These are phyloP conservation scores for Hymenoscyphus salicellus DNA, from an alignment of 2,329 filamentous ascomycete genomes.

Conservation along the genomic window DNA sequence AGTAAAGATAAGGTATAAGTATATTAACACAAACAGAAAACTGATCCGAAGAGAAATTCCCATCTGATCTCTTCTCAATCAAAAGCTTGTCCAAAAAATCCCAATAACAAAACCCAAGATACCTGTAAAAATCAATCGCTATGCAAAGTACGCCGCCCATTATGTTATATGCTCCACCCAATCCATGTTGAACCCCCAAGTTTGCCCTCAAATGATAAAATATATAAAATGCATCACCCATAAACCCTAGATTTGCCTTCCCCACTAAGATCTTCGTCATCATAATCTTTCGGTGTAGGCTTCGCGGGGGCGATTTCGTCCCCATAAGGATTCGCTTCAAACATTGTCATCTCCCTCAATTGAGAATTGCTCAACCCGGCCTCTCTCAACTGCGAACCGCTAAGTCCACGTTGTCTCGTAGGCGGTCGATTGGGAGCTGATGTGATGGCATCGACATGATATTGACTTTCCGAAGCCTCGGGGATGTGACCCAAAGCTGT, in stretches of 20 bases:
- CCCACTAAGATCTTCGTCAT: background rate
- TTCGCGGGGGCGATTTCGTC: background rate
- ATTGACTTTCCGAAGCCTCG: constrained; percentile 25
- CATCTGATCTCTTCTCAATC: too few relatives aligned
- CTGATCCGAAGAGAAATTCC: too few relatives aligned
- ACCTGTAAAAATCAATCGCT: background rate
- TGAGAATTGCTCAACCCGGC: constrained; percentile 20
- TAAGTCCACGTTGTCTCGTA: constrained; percentile 5
- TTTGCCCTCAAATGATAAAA: background rate
- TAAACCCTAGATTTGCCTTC: background rate
- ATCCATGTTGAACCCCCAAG: background rate
- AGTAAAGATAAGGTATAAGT: too few relatives aligned
- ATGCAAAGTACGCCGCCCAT: background rate
- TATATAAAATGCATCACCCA: background rate
- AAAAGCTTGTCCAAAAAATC: background rate
- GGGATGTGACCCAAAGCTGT: constrained; percentile 21
- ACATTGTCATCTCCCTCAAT: constrained; percentile 20
- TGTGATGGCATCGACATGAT: constrained; percentile 13
- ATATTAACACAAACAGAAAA: too few relatives aligned
- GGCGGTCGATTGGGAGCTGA: background rate
- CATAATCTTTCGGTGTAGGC: constrained; percentile 7
- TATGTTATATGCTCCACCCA: background rate
- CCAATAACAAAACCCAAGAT: background rate
- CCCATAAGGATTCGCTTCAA: constrained; percentile 5
- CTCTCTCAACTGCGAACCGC: constrained; percentile 10